Evolutionary conservation across 345 rosid genomes (phyloP).

Genomic region (Trapa bicornis): DNA sequence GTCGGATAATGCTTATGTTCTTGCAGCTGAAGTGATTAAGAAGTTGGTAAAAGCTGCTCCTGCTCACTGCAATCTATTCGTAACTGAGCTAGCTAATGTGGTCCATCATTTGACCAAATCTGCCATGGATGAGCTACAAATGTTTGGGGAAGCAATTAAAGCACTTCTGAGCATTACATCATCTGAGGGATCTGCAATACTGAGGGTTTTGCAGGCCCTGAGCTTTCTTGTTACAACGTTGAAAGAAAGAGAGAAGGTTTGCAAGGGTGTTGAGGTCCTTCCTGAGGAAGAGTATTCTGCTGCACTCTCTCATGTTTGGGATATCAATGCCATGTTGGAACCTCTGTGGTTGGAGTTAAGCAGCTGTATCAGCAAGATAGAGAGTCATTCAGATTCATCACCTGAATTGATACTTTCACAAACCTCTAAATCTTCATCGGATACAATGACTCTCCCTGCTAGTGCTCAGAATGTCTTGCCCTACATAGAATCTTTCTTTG

Average conservation of each 20-base stretch:
- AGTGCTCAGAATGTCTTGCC: slow-evolving; percentile 96
- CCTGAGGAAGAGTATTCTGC: slow-evolving; percentile 44
- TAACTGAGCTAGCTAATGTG: slow-evolving; percentile 67
- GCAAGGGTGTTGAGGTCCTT: slow-evolving; percentile 30
- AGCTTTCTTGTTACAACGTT: slow-evolving; percentile 62
- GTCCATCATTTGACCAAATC: slow-evolving; percentile 58
- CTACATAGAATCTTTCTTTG: slow-evolving; percentile 87
- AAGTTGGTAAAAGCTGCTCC: slow-evolving; percentile 77
- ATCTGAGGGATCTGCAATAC: slow-evolving; percentile 84
- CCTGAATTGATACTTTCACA: slow-evolving; percentile 30
- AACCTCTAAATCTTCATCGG: slow-evolving; percentile 42
- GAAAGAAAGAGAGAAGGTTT: slow-evolving; percentile 45
- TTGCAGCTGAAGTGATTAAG: slow-evolving; percentile 84
- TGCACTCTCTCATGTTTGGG: slow-evolving; percentile 52
- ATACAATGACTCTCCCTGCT: slow-evolving; percentile 72
- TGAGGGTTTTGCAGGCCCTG: slow-evolving; percentile 81
- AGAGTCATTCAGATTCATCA: slow-evolving; percentile 61
- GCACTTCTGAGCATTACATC: slow-evolving; percentile 62
- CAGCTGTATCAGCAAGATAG: slow-evolving; percentile 82
- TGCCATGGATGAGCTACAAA: slow-evolving; percentile 62
- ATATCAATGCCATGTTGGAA: slow-evolving; percentile 65
- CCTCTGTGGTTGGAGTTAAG: slow-evolving; percentile 90
- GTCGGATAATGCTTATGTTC: slow-evolving; percentile 84
- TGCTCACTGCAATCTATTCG: slow-evolving; percentile 65
- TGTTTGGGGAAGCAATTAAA: slow-evolving; percentile 76